Base-by-base conservation (phyloP, 371 early-diverging fungal genomes). In the Sporodiniella umbellata region DNA sequence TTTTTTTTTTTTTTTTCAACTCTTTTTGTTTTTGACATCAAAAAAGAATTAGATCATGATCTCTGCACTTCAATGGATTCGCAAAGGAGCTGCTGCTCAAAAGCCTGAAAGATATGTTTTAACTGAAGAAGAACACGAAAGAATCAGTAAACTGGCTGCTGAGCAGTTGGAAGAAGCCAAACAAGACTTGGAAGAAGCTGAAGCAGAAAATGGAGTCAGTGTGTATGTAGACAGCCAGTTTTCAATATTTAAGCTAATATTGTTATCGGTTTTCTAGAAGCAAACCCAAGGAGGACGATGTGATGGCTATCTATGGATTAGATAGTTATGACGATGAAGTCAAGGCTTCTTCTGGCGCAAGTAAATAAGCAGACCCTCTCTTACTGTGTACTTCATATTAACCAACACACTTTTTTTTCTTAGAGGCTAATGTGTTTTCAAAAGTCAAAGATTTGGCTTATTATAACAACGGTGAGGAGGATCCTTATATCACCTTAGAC, bases 51-150 rank as follows among this genome's bases (percentile, higher is more conserved):
- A 33, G 43, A 60, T 17, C 38, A 89, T 90, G 90, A 90, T 90
- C 59, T 85, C 88, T 28, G 79, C 89, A 19, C 62, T 89, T 72
- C 79, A 78, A 26, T 92, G 95, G 94, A 81, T 96, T 47, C 88
- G 88, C 51, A 87, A 89, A 64, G 98, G 97, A 45, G 93, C 85
- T 39, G 89, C 95, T 24, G 80, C 82, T 24, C 80, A 85, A 43
- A 60, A 75, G 39, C 95, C 96, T 14, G 79, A 81, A 26, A 83
- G 82, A 50, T 90, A 86, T 60, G 80, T 86, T 50, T 65, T 95
- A 43, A 85, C 87, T 48, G 95, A 95, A 45, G 88, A 87, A 35
- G 96, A 97, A 68, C 92, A 78, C 58, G 78, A 87, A 42, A 74
- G 87, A 48, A 88, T 98, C 45, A 75, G 81, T 45, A 66, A 78